These are phyloP conservation scores for Apiotrichum veenhuisii DNA, from an alignment of 1,284 basidiomycete species.

Conservation along the genomic window DNA sequence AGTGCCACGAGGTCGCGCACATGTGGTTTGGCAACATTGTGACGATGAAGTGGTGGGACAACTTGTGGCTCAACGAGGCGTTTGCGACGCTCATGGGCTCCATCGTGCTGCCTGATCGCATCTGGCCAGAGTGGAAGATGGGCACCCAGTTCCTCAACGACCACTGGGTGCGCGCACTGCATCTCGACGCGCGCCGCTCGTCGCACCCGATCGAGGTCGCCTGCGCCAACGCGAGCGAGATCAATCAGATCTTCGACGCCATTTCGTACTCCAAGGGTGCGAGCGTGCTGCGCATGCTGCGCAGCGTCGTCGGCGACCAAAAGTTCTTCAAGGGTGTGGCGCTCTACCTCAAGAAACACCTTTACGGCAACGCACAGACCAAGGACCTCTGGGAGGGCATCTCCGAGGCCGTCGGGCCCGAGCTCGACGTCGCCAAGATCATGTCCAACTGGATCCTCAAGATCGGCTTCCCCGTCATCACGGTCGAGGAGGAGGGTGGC, in stretches of 20 bases:
- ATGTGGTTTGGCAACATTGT: conserved; percentile 78
- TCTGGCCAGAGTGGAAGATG: conserved; percentile 56
- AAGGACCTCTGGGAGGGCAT: conserved; percentile 91
- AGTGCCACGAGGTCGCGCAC: conserved; percentile 43
- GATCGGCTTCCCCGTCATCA: conserved; percentile 82
- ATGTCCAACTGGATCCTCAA: conserved; percentile 92
- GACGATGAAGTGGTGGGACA: conserved; percentile 85
- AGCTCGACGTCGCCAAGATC: conserved; percentile 68
- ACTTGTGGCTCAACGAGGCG: conserved; percentile 68
- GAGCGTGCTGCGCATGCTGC: conserved; percentile 84
- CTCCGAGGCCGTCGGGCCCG: conserved; percentile 69
- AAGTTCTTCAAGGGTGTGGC: conserved; percentile 80
- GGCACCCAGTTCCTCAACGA: conserved; percentile 54
- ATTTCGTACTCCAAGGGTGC: conserved; percentile 82
- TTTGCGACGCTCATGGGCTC: conserved; percentile 82
- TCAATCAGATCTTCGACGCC: conserved; percentile 82
- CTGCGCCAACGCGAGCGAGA: conserved; percentile 77
- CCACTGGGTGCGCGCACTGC: conserved; percentile 60
- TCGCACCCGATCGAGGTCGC: conserved; percentile 95
- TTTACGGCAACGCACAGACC: conserved; percentile 79
- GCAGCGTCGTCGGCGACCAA: conserved; percentile 81
- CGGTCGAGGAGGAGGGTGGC: conserved; percentile 68
- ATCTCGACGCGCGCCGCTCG: conserved; percentile 79
- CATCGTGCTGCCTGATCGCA: conserved; percentile 74
- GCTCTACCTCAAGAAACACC: conserved; percentile 80